Evolutionary conservation across 768 basidiomycete genomes (phyloP), one percentile per base, ranked within the genome.

Genomic region (Suillus subaureus): DNA sequence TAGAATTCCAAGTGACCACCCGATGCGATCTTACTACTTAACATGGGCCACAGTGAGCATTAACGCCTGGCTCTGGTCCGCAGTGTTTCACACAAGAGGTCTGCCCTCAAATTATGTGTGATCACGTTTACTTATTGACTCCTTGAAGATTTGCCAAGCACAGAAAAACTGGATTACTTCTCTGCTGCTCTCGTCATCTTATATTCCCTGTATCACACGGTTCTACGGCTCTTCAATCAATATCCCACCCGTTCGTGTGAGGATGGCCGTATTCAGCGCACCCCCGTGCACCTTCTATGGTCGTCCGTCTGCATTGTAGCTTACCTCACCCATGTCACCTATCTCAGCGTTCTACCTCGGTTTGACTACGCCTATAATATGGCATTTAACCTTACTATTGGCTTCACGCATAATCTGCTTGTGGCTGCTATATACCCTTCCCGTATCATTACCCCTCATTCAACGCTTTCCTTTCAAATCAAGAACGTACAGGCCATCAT

Each of bases 341-440:
- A 98, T 79, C 83, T 98, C 51, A 83, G 83, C 54, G 74, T 89
- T 16, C 84, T 89, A 54, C 89, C 90, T 33, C 87, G 90, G 61
- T 97, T 97, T 79, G 90, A 96, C 79, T 99, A 99, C 75, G 79
- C 89, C 8, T 99, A 97, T 82, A 98, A 99, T 82, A 93, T 97
- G 77, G 74, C 81, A 0, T 94, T 93, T 82, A 96, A 94, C 77
- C 77, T 96, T 70, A 68, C 79, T 64, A 69, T 98, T 65, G 97
- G 94, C 2, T 70, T 95, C 40, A 66, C 80, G 1, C 96, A 98
- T 77, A 95, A 97, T 75, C 43, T 85, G 33, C 75, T n/a, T 97
- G 18, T 99, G 97, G 97, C 73, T 89, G 37, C 62, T 85, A 15
- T 99, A 92, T 77, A 81, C 91, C 3, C 78, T 88, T 55, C 88